Conservation (phyloP, 2,329 filamentous ascomycete species). For the Sclerotinia spermophila region DNA sequence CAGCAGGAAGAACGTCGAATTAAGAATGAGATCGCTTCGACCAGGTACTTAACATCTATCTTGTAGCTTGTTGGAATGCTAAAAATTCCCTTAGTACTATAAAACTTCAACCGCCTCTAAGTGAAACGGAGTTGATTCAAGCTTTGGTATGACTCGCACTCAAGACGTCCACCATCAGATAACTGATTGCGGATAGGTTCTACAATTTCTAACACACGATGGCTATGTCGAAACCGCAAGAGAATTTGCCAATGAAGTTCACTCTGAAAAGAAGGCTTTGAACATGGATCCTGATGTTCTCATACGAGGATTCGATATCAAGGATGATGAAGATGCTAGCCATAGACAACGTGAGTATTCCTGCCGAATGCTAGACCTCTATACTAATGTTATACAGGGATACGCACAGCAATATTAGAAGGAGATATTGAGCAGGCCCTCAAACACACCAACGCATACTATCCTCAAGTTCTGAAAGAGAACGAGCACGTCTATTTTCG, state of each 20-base stretch:
- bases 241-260: constrained; percentile 80
- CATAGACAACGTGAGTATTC: constrained; percentile 73
- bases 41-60: constrained; percentile 38
- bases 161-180: neutral
- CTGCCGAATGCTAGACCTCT: neutral
- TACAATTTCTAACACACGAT: constrained; percentile 90
- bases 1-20: constrained; percentile 34
- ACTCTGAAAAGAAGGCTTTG: constrained; percentile 67
- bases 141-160: constrained; percentile 54
- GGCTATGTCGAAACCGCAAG: constrained; percentile 91
- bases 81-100: constrained; percentile 37
- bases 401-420: constrained; percentile 80
- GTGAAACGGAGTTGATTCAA: constrained; percentile 77
- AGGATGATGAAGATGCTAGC: constrained; percentile 81
- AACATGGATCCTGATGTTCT: constrained; percentile 52
- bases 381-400: constrained; percentile 53
- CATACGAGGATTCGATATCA: constrained; percentile 61
- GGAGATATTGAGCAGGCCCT: constrained; percentile 89
- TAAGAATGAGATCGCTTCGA: constrained; percentile 49
- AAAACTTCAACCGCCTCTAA: constrained; percentile 54
- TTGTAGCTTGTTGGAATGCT: neutral
- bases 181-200: constrained; percentile 43
- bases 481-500: constrained; percentile 86
- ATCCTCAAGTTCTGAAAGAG: constrained; percentile 73
- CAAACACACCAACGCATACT: constrained; percentile 74